A percentile compares a stretch with the other conserved stretches of the same genome.
These are phyloP conservation scores for Medicago ruthenica DNA, from an alignment of 306 rosid genomes.

Conservation along the genomic window DNA sequence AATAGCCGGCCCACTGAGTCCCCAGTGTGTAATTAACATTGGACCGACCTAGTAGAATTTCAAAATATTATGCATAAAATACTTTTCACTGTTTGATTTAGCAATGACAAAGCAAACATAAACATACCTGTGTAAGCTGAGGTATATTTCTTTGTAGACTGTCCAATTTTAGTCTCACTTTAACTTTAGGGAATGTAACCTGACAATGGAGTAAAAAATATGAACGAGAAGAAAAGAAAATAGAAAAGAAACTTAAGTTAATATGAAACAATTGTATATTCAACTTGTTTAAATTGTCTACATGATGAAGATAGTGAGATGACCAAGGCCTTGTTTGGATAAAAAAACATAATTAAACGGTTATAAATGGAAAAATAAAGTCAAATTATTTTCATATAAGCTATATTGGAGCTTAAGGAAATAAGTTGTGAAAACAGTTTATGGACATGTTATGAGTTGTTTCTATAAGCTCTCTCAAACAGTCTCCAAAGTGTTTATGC, in stretches of 20 bases:
- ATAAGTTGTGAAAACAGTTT: too few species aligned
- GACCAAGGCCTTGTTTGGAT: too few species aligned
- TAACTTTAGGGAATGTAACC: slow-evolving; percentile 85
- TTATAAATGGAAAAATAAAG: too few species aligned
- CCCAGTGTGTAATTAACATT: slow-evolving; percentile 94
- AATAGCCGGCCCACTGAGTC: slow-evolving; percentile 92
- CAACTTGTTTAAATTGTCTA: slow-evolving; percentile 26
- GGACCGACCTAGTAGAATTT: slow-evolving; percentile 77
- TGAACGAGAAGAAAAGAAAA: too few species aligned
- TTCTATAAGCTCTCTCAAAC: too few species aligned
- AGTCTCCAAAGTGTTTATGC: too few species aligned
- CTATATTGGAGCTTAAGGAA: too few species aligned
- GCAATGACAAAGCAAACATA: slow-evolving; percentile 39
- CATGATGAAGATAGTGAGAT: too few species aligned
- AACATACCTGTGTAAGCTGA: slow-evolving; percentile 81
- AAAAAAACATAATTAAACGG: too few species aligned
- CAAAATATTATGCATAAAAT: slow-evolving; percentile 29
- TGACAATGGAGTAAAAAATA: slow-evolving; percentile 42
- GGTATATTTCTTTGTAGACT: slow-evolving; percentile 60
- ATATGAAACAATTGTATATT: background rate
- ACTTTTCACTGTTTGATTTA: slow-evolving; percentile 33
- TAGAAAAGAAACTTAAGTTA: slow-evolving; percentile 16
- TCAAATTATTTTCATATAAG: too few species aligned
- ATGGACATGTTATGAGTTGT: too few species aligned
- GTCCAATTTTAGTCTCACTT: slow-evolving; percentile 73